Base-by-base conservation (phyloP, 148 eudicot genomes). In the Vaccinium macrocarpon region DNA sequence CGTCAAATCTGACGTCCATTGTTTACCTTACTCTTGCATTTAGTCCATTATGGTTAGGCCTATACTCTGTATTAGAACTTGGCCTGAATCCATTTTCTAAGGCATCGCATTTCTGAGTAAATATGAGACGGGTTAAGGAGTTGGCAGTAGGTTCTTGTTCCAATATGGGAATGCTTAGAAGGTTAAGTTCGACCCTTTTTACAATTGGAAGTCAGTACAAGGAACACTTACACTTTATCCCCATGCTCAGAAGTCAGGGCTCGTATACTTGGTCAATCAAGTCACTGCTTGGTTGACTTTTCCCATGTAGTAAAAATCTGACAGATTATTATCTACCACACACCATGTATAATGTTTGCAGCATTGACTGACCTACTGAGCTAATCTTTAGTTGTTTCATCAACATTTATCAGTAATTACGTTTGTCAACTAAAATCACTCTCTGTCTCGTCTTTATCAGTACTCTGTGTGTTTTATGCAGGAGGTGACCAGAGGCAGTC, bases 401-500 rank as follows among this genome's bases (percentile, higher is more conserved):
- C 12, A 23, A 21, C 18, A 49, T 21, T 48, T 76, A 49, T 25
- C 14, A 29, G 25, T 66, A 5, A 66, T 27, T 27, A 13, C 27
- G 6, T 29, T 29, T 78, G 42, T 55, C n/a, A 42, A 16, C 12
- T 29, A 62, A 80, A 11, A 29, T 23, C 38, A 23, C 29, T 50
- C 25, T 15, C 11, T 16, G 14, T 82, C 25, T 5, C 25, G 29
- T 12, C 14, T 66, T 18, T n/a, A 71, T 81, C 35, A 4, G 6
- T 49, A 14, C 1, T 16, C 2, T 38, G 8, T 15, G 49, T 64
- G 74, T 76, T 21, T 68, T 81, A 8, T 75, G 70, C 90, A 89
- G 93, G 90, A 52, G 75, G 64, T 59, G 89, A 81, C 15, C 73
- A 25, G 38, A 68, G 38, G 38, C 73, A 27, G 73, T 68, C 38